phyloP scores from a whole-genome alignment of 257 asterid genomes.

The Plantago ovata region DNA sequence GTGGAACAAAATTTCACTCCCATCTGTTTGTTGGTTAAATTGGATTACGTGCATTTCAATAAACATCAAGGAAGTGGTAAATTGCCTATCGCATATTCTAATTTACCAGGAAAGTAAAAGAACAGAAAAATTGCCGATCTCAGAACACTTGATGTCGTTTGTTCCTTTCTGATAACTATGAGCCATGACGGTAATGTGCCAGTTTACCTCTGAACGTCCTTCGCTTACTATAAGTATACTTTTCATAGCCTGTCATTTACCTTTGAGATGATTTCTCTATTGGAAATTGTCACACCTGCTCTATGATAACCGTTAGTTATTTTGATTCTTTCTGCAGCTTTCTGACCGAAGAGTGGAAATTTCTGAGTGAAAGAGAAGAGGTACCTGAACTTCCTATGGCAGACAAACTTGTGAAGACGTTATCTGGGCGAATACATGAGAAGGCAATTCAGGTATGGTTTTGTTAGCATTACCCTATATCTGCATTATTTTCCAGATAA shows the following conservation, averaged over 20 bases:
- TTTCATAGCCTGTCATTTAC: not conserved
- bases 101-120: too few species aligned
- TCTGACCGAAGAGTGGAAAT: slow-evolving; percentile 73
- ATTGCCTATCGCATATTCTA: too few species aligned
- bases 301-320: not conserved
- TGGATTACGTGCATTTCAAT: not conserved
- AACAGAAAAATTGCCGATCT: too few species aligned
- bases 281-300: not conserved
- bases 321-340: slow-evolving; percentile 44
- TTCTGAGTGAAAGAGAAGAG: slow-evolving; percentile 38
- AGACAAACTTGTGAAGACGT: slow-evolving; percentile 51
- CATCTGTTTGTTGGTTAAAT: slow-evolving; percentile 1
- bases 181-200: not conserved
- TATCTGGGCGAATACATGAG: slow-evolving; percentile 46
- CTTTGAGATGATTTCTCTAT: not conserved
- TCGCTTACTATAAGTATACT: not conserved
- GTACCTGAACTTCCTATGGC: slow-evolving; percentile 44
- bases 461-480: not conserved
- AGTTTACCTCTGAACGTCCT: not conserved
- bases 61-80: not conserved
- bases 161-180: not conserved
- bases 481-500: too few species aligned
- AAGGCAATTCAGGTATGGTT: slow-evolving; percentile 52
- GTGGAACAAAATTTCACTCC: slow-evolving; percentile 4
- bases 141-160: too few species aligned